Evolutionary conservation across 1,284 basidiomycete species (phyloP).

Genomic region (Pseudozyma pruni): DNA sequence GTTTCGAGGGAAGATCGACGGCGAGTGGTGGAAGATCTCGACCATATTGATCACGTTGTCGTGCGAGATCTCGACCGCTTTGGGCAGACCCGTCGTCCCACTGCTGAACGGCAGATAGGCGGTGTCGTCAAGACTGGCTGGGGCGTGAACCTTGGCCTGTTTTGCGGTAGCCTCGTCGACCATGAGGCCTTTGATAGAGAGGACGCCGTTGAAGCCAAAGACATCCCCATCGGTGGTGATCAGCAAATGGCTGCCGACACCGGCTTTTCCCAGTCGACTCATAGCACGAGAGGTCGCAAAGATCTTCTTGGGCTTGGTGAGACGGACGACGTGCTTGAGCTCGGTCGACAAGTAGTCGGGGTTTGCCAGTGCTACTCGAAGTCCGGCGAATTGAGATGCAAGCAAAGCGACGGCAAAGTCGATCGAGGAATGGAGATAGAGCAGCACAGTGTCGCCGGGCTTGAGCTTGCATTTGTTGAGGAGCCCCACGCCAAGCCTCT

Average conservation of each 20-base stretch:
- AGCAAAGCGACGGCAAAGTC: slow-evolving; percentile 36
- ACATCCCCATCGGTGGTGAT: slow-evolving; percentile 17
- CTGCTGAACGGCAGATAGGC: slow-evolving; percentile 43
- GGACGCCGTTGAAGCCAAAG: slow-evolving; percentile 13
- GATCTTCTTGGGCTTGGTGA: slow-evolving; percentile 39
- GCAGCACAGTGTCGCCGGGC: slow-evolving; percentile 37
- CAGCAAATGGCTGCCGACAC: slow-evolving; percentile 4
- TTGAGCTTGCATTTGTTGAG: slow-evolving; percentile 27
- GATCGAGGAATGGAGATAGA: slow-evolving; percentile 35
- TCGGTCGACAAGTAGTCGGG: slow-evolving; percentile 31
- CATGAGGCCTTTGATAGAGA: slow-evolving; percentile 18
- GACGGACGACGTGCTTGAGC: slow-evolving; percentile 31
- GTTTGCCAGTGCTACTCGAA: slow-evolving; percentile 34
- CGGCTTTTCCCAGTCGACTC: slow-evolving; percentile 17
- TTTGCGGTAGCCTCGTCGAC: slow-evolving; percentile 8
- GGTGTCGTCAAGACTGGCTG: slow-evolving; percentile 10
- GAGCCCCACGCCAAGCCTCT: slow-evolving; percentile 36
- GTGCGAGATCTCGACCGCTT: slow-evolving; percentile 48
- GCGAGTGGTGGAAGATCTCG: slow-evolving; percentile 21
- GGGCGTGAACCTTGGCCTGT: slow-evolving; percentile 15
- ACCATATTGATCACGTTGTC: slow-evolving; percentile 46
- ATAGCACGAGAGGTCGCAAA: slow-evolving; percentile 17
- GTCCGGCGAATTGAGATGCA: slow-evolving; percentile 36
- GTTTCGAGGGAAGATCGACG: slow-evolving; percentile 7
- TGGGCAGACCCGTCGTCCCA: slow-evolving; percentile 48